These are phyloP conservation scores for Dissophora ornata DNA, from an alignment of 192 early-diverging fungal genomes.

Conservation along the genomic window DNA sequence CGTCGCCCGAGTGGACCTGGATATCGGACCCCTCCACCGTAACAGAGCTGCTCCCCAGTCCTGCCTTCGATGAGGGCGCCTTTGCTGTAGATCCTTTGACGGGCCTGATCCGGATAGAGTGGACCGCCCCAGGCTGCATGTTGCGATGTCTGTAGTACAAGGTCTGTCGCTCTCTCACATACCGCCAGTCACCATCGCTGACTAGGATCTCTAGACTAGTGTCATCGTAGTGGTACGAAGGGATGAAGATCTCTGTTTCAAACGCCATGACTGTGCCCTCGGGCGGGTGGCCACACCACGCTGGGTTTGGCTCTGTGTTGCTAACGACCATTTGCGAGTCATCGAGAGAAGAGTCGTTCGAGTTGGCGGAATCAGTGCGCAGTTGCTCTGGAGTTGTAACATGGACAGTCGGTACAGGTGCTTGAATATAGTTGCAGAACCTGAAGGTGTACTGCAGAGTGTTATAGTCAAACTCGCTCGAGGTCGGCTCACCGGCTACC, in stretches of 20 bases:
- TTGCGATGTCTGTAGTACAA: conserved; percentile 66
- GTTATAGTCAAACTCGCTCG: conserved; percentile 69
- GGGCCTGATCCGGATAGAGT: conserved; percentile 41
- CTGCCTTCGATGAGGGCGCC: not conserved
- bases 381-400: conserved; percentile 32
- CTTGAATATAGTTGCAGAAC: conserved; percentile 60
- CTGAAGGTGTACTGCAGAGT: conserved; percentile 70
- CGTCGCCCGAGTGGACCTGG: not conserved
- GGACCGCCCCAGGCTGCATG: conserved; percentile 35
- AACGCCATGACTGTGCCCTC: conserved; percentile 28
- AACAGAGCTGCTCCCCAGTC: not conserved
- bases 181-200: conserved; percentile 78
- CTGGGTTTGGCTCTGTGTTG: not conserved
- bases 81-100: not conserved
- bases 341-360: not conserved
- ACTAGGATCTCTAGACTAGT: conserved; percentile 64
- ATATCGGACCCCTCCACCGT: not conserved
- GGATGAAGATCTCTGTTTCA: conserved; percentile 80
- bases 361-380: not conserved
- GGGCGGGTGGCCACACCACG: conserved; percentile 31
- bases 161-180: conserved; percentile 73
- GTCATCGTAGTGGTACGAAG: conserved; percentile 77
- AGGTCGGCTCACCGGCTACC: conserved; percentile 73
- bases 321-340: not conserved
- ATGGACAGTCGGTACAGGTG: conserved; percentile 43